Base-by-base conservation (phyloP, 345 rosid genomes). In the Hypericum perforatum region DNA sequence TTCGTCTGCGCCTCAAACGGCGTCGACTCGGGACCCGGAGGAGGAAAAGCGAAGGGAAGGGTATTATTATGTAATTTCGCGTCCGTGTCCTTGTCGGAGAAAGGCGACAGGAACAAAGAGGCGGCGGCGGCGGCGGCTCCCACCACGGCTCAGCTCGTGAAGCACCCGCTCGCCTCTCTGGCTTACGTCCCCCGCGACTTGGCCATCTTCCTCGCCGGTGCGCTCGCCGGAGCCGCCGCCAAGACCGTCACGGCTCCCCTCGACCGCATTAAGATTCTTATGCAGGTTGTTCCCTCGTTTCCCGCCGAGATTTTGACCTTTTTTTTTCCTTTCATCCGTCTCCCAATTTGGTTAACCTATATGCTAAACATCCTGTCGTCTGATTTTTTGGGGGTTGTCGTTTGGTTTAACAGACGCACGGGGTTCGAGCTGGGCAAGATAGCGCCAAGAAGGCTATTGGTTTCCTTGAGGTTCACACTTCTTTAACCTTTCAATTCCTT, bases 171-270 rank as follows among this genome's bases (percentile, higher is more conserved):
- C 52, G 88, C 95, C 44, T 52, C 70, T 4, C 71, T 89, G 16
- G 80, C 89, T 66, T 74, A 58, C 46, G 74, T 89, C 4, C 99
- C 97, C 0, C 76, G 57, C 37, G 99, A 89, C 51, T 87, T 67
- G 42, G 86, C 95, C 13, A 77, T 84, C 55, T 92, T 92, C 64
- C 61, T 73, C 2, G 97, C 98, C 51, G 98, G 91, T 11, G 98
- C 98, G 38, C 41, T 86, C 48, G 81, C 97, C 12, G 97, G 98
- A 47, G 95, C 94, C 51, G 91, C 90, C n/a, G 97, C 97, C 2
- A 92, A 92, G 73, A 73, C 91, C 14, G 84, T 80, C 53, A 85
- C 95, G 2, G 97, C 98, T 55, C 97, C 97, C 3, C 97, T 92
- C 45, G 98, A 92, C 74, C 98, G 94, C 41, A 60, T 88, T 53